Evolutionary conservation across 2,329 filamentous ascomycete genomes (phyloP).

Genomic region (Diaporthe velutina): DNA sequence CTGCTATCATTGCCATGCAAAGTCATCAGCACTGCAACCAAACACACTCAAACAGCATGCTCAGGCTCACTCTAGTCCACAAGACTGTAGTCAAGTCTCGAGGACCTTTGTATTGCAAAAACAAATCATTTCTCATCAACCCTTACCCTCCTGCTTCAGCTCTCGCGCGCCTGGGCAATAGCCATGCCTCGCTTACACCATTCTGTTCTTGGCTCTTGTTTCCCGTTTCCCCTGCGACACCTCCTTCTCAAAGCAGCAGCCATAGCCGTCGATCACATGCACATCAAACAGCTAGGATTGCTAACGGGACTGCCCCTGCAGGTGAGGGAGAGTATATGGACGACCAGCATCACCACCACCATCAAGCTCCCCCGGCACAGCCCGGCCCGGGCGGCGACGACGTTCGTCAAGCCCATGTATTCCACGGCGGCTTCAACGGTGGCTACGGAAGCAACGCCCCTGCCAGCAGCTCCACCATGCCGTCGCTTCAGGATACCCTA

Average conservation of each 20-base stretch:
- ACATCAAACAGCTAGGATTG: slow-evolving; percentile 39
- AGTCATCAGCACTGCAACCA: slow-evolving; percentile 43
- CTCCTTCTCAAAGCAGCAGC: slow-evolving; percentile 39
- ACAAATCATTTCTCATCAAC: slow-evolving; percentile 39
- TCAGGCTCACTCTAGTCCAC: slow-evolving; percentile 29
- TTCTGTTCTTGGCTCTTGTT: slow-evolving; percentile 51
- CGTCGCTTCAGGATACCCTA: slow-evolving; percentile 72
- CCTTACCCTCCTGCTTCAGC: slow-evolving; percentile 38
- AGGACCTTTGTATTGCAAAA: slow-evolving; percentile 48
- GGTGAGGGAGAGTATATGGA: slow-evolving; percentile 74
- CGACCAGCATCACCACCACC: slow-evolving; percentile 70
- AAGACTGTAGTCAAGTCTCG: slow-evolving; percentile 44
- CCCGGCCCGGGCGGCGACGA: slow-evolving; percentile 63
- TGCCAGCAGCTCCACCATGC: slow-evolving; percentile 71
- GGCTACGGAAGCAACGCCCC: slow-evolving; percentile 72
- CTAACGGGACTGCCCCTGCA: slow-evolving; percentile 51
- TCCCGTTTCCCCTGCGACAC: slow-evolving; percentile 40
- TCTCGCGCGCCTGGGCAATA: slow-evolving; percentile 41
- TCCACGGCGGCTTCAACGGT: slow-evolving; percentile 69
- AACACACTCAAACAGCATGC: slow-evolving; percentile 34
- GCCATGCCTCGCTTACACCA: slow-evolving; percentile 41
- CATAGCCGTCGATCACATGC: slow-evolving; percentile 38
- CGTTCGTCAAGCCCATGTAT: slow-evolving; percentile 80
- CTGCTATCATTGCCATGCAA: slow-evolving; percentile 36
- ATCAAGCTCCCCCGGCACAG: slow-evolving; percentile 57